Conservation (phyloP, 495 filamentous ascomycete genomes). For the Lophiotrema nucula region DNA sequence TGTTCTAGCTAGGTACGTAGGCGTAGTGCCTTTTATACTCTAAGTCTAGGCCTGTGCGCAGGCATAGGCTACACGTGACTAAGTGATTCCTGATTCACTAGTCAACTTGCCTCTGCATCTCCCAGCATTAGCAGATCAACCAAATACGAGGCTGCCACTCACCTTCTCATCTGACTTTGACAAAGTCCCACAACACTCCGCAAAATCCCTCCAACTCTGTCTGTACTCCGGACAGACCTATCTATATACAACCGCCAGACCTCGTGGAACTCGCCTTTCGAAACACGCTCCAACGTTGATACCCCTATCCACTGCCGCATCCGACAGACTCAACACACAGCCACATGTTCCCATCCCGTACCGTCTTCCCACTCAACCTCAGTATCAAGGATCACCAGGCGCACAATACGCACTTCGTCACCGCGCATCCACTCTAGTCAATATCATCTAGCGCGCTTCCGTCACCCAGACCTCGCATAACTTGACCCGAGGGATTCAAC, state of each 20-base stretch:
- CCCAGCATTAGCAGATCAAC: constrained; percentile 5
- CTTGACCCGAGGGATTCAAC: not conserved
- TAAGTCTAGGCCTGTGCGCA: no score
- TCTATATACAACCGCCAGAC: constrained; percentile 13
- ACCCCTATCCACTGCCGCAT: constrained; percentile 2
- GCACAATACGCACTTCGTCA: not conserved
- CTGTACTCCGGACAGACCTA: constrained; percentile 12
- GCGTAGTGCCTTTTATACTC: no score
- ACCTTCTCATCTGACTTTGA: constrained; percentile 2
- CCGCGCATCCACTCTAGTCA: not conserved
- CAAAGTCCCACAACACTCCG: not conserved
- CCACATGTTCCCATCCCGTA: not conserved
- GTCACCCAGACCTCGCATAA: not conserved
- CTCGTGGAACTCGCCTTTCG: constrained; percentile 22
- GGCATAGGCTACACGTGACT: no score
- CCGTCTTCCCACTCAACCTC: not conserved
- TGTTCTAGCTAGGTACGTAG: no score
- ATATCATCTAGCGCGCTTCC: constrained; percentile 12
- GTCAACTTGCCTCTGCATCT: no score
- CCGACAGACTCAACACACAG: constrained; percentile 1
- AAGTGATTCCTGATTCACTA: no score
- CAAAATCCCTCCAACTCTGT: constrained; percentile 3
- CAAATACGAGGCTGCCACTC: constrained; percentile 5
- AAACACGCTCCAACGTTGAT: not conserved
- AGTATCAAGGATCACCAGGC: not conserved